Percentiles rank a stretch among this genome's conserved stretches.
Conservation (phyloP, 257 asterid genomes). For the Solanum habrochaites region DNA sequence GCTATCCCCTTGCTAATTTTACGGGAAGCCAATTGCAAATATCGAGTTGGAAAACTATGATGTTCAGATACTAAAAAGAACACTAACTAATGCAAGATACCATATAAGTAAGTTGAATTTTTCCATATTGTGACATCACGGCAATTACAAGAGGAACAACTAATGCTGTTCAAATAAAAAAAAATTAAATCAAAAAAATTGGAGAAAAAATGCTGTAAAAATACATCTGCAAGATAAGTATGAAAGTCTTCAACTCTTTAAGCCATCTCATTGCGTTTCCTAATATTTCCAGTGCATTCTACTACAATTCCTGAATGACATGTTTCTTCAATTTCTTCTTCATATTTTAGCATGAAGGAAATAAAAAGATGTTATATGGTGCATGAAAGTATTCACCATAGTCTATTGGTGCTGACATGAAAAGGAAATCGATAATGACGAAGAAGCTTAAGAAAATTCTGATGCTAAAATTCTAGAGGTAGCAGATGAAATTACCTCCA, state of each 20-base stretch:
- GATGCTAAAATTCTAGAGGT: not conserved
- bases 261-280: not conserved
- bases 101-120: not conserved
- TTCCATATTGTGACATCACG: not conserved
- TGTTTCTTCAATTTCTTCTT: not conserved
- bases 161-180: not conserved
- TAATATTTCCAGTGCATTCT: not conserved
- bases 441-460: not conserved
- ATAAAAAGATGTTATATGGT: not conserved
- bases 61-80: not conserved
- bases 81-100: not conserved
- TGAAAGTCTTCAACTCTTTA: not conserved
- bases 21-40: not conserved
- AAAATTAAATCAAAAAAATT: no score
- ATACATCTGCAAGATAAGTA: not conserved
- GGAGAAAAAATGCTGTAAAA: not conserved
- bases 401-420: not conserved
- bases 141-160: not conserved
- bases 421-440: not conserved
- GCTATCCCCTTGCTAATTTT: not conserved
- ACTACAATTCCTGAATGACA: not conserved
- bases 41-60: not conserved
- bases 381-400: not conserved
- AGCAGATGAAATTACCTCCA: slow-evolving; percentile 54
- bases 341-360: not conserved